Evolutionary conservation across 2,329 filamentous ascomycete species (phyloP).

Genomic region (Lecanicillium sp.): DNA sequence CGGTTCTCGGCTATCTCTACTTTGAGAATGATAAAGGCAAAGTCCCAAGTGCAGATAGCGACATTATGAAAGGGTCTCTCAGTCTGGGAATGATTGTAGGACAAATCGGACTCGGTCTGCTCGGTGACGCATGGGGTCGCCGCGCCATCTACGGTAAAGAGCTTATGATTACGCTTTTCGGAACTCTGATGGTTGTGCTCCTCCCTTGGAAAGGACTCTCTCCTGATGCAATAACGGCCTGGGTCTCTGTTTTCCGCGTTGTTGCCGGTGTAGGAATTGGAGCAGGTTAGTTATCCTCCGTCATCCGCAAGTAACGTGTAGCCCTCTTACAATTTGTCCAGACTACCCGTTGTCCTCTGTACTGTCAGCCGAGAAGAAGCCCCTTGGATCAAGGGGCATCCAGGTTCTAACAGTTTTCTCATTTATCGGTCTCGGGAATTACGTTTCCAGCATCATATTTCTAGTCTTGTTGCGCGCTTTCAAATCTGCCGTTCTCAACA

Average conservation of each 20-base stretch:
- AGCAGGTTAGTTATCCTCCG: not conserved
- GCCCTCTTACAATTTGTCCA: not conserved
- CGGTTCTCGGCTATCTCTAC: slow-evolving; percentile 1
- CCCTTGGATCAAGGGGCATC: not conserved
- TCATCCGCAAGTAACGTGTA: not conserved
- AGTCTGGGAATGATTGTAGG: slow-evolving; percentile 1
- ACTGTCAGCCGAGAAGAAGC: not conserved
- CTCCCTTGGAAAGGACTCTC: not conserved
- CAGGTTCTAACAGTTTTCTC: not conserved
- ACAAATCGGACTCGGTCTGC: not conserved
- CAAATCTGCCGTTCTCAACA: not conserved
- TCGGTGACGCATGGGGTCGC: slow-evolving; percentile 1
- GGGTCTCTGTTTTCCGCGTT: not conserved
- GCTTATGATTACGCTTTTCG: not conserved
- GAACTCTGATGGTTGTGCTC: slow-evolving; percentile 1
- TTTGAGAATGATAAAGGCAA: not conserved
- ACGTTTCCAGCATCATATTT: not conserved
- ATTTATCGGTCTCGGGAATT: not conserved
- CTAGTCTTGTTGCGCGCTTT: not conserved
- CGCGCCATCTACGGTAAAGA: slow-evolving; percentile 2
- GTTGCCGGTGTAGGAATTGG: not conserved
- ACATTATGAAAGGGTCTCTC: slow-evolving; percentile 1
- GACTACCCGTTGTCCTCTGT: not conserved
- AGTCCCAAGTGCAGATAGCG: not conserved
- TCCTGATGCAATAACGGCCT: not conserved